Conservation (phyloP, 208 protist genomes). For the Trypanosoma boissoni region DNA sequence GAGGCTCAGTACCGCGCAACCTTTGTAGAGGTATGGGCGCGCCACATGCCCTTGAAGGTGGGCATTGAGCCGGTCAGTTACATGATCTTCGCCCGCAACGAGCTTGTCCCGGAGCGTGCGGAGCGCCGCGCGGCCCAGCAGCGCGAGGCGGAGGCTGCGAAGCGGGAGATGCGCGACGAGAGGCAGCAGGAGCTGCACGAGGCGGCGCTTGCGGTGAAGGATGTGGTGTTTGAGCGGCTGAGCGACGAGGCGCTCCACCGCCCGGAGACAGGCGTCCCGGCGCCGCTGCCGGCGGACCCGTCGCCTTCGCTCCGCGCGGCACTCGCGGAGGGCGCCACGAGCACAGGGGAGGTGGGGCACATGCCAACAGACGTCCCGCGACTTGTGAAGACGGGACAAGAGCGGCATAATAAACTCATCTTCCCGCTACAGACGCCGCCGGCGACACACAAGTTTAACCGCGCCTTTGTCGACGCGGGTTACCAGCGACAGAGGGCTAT, state of each 20-base stretch:
- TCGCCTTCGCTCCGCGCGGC: conserved; percentile 9
- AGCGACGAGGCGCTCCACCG: conserved; percentile 82
- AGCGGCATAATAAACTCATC: conserved; percentile 72
- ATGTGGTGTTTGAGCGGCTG: conserved; percentile 83
- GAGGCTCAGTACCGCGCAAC: conserved; percentile 82
- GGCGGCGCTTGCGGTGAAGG: conserved; percentile 67
- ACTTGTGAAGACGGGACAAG: conserved; percentile 43
- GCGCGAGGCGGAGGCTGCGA: conserved; percentile 30
- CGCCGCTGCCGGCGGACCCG: conserved; percentile 5
- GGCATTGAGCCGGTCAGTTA: conserved; percentile 85
- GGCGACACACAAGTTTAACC: conserved; percentile 80
- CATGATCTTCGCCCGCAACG: conserved; percentile 82
- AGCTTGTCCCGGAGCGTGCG: conserved; percentile 79
- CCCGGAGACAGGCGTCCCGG: conserved; percentile 57
- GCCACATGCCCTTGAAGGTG: conserved; percentile 72
- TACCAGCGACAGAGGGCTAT: conserved; percentile 83
- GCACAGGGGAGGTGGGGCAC: conserved; percentile 61
- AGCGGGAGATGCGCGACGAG: conserved; percentile 36
- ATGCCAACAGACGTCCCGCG: conserved; percentile 63
- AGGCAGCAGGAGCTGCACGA: conserved; percentile 66
- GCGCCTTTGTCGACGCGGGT: conserved; percentile 76
- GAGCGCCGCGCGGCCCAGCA: conserved; percentile 46
- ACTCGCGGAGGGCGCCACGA: conserved; percentile 26
- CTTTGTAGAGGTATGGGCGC: conserved; percentile 86
- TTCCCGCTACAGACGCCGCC: conserved; percentile 70